Base-by-base conservation (phyloP, 2,329 filamentous ascomycete species). In the Paecilomyces variotii region DNA sequence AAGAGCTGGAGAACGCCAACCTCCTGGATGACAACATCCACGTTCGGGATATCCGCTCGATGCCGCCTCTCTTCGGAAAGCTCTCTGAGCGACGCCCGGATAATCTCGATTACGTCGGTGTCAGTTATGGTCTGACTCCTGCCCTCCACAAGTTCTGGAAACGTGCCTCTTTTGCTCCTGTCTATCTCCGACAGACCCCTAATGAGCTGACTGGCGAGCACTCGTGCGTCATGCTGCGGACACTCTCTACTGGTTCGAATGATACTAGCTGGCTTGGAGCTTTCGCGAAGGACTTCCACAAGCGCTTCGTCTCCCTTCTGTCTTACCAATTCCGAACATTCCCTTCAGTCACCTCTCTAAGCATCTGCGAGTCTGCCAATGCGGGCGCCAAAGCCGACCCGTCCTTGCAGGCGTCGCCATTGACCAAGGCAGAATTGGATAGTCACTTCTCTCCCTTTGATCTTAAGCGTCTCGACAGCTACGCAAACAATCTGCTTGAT, bases 121-220 rank as follows among this genome's bases (percentile, higher is more conserved):
- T 99, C 55, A 96, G 90, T 68, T 99, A 96, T 72, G 95, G 94
- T 56, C 80, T 99, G 58, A 99, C 94, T 0, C 82, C 87, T 45
- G 82, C 85, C 12, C 84, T 99, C 12, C 94, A 96, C 78, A 95
- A 90, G 70, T 99, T 99, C 80, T 99, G 94, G 94, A 96, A 97
- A 76, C 88, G 89, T 35, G 85, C 88, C 14, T 81, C 81, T 0
- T 99, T 97, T 72, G 85, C 87, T 1, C 94, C 94, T 0, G 90
- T 99, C 0, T 99, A 99, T 69, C 82, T 99, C 12, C 85, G 94
- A 34, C 94, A 99, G 78, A 99, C 95, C 2, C 82, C 94, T 56
- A 99, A 97, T 71, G 94, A 97, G 59, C 81, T 99, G 53, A 99
- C 95, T 0, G 94, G 94, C 57, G 94, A 99, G 75, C 94, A 99